These are phyloP conservation scores for Entomortierella beljakovae DNA, from an alignment of 192 early-diverging fungal genomes.

Conservation along the genomic window DNA sequence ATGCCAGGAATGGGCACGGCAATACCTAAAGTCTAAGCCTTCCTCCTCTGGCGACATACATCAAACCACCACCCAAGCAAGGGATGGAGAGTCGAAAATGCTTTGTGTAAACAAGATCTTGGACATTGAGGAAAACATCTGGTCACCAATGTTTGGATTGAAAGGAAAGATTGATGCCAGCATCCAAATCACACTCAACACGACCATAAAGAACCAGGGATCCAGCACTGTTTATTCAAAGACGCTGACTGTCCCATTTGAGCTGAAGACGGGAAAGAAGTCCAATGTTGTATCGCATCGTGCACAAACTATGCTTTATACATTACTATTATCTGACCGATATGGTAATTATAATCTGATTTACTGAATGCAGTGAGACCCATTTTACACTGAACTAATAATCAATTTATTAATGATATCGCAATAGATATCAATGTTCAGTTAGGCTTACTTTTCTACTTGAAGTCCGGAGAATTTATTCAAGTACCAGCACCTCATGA, in stretches of 20 bases:
- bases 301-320: constrained; percentile 89
- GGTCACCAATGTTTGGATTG: constrained; percentile 92
- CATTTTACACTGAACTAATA: no score
- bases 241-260: constrained; percentile 82
- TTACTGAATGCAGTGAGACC: no score
- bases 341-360: constrained; percentile 74
- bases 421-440: constrained; percentile 70
- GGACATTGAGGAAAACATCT: constrained; percentile 92
- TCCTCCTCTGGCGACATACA: constrained; percentile 17
- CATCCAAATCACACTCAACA: constrained; percentile 54
- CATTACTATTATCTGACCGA: constrained; percentile 84
- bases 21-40: constrained; percentile 36
- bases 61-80: neutral
- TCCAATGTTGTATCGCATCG: constrained; percentile 72
- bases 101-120: constrained; percentile 75
- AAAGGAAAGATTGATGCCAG: constrained; percentile 94
- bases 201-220: neutral
- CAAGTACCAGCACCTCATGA: constrained; percentile 67
- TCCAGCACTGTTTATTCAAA: neutral
- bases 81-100: neutral
- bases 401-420: neutral
- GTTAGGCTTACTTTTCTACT: constrained; percentile 82
- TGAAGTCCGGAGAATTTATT: constrained; percentile 73
- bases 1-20: constrained; percentile 62
- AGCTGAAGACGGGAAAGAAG: constrained; percentile 85